Percentiles rank a stretch among this genome's conserved stretches.
These are phyloP conservation scores for Camellia japonica DNA, from an alignment of 148 eudicot genomes.

Conservation along the genomic window DNA sequence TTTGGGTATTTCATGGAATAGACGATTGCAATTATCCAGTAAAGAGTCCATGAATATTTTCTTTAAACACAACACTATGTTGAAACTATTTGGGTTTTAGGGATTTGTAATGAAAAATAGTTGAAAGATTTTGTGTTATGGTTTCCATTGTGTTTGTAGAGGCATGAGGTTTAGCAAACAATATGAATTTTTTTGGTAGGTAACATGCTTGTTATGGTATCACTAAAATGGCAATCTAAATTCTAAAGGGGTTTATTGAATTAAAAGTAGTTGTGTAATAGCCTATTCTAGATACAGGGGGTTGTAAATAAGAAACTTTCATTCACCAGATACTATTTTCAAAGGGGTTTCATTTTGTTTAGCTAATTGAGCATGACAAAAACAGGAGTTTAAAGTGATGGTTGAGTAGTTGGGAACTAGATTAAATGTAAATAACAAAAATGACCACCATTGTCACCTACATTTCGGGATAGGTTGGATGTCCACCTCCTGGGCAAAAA, in stretches of 20 bases:
- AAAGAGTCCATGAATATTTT: background rate
- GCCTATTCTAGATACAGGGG: background rate
- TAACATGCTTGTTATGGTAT: background rate
- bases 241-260: background rate
- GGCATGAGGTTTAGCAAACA: background rate
- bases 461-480: background rate
- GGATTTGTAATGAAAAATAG: background rate
- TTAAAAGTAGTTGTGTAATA: background rate
- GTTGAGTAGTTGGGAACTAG: background rate
- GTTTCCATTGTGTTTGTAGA: background rate
- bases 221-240: background rate
- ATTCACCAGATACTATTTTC: background rate
- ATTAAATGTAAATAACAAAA: too few relatives aligned
- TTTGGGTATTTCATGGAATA: background rate
- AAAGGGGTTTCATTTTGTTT: background rate
- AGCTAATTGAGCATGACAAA: background rate
- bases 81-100: too few relatives aligned
- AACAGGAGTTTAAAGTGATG: background rate
- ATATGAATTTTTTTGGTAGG: background rate
- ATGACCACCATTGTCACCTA: background rate
- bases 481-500: background rate
- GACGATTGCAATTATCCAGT: background rate
- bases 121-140: background rate
- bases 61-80: background rate
- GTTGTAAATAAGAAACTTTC: too few relatives aligned